phyloP scores from a whole-genome alignment of 208 protist species.

The Leishmania major region DNA sequence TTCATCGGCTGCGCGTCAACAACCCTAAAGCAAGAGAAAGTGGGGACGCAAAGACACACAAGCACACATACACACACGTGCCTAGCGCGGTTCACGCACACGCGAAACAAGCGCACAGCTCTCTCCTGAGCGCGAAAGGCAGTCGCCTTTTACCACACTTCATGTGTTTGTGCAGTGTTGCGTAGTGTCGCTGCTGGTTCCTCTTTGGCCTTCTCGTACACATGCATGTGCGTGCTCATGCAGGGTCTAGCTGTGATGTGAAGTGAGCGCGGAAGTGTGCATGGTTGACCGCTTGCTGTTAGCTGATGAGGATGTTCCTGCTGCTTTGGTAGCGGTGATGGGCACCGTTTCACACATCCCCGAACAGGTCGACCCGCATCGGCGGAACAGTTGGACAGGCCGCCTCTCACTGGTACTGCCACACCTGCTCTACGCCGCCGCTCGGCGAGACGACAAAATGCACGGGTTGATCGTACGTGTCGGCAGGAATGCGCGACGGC shows the following conservation, averaged over 20 bases:
- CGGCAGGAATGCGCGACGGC: constrained; percentile 10
- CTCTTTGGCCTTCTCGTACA: too few species aligned
- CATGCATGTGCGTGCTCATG: not conserved
- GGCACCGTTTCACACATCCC: not conserved
- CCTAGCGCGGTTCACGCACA: not conserved
- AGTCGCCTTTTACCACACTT: not conserved
- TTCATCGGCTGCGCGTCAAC: not conserved
- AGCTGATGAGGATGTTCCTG: not conserved
- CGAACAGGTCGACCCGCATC: not conserved
- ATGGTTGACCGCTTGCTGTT: not conserved
- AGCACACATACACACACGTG: not conserved
- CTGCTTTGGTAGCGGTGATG: not conserved
- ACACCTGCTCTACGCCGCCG: constrained; percentile 18
- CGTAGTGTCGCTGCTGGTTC: too few species aligned
- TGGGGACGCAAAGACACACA: not conserved
- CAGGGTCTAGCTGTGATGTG: not conserved
- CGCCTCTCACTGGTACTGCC: not conserved
- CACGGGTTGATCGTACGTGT: constrained; percentile 23
- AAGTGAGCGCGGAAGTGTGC: not conserved
- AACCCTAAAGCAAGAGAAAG: not conserved
- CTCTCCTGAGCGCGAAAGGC: not conserved
- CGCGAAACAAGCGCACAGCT: not conserved
- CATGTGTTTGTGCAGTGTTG: not conserved
- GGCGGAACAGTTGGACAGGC: not conserved
- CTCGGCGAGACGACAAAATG: constrained; percentile 21